These are phyloP conservation scores for Spiraea crenata DNA, from an alignment of 331 rosid species.

Conservation along the genomic window DNA sequence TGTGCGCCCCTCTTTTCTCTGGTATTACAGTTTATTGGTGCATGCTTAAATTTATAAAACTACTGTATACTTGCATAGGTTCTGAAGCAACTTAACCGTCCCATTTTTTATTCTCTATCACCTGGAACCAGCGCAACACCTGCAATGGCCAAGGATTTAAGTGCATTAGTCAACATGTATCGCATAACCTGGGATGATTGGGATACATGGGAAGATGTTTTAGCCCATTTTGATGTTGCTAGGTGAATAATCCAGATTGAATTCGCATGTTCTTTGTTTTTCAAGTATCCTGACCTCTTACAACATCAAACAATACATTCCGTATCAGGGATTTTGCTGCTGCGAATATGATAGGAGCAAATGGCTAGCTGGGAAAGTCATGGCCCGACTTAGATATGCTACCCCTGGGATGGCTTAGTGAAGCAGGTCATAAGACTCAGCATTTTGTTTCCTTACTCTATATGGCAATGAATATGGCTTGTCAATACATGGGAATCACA, in stretches of 20 bases:
- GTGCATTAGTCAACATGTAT: conserved; percentile 79
- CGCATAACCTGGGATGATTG: conserved; percentile 94
- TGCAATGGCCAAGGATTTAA: conserved; percentile 67
- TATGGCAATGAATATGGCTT: conserved; percentile 17
- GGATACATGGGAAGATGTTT: conserved; percentile 79
- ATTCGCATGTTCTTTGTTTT: conserved; percentile 6
- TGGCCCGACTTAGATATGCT: conserved; percentile 99
- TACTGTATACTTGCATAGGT: conserved; percentile 45
- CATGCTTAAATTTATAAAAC: conserved; percentile 7
- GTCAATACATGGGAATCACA: not conserved
- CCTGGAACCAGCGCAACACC: conserved; percentile 83
- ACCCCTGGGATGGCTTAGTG: conserved; percentile 88
- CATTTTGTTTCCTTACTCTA: conserved; percentile 10
- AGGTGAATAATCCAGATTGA: conserved; percentile 46
- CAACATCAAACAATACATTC: conserved; percentile 13
- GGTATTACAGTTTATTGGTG: not conserved
- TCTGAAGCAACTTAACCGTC: conserved; percentile 56
- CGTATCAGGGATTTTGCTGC: conserved; percentile 67
- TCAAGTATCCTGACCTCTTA: not conserved
- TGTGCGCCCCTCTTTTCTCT: conserved; percentile 7
- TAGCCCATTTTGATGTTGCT: conserved; percentile 66
- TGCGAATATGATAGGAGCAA: conserved; percentile 69
- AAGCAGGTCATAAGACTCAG: conserved; percentile 50
- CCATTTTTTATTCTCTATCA: conserved; percentile 74
- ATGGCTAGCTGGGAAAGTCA: conserved; percentile 72